phyloP scores from a whole-genome alignment of 352 stramenopile species.

The Globisporangium splendens region DNA sequence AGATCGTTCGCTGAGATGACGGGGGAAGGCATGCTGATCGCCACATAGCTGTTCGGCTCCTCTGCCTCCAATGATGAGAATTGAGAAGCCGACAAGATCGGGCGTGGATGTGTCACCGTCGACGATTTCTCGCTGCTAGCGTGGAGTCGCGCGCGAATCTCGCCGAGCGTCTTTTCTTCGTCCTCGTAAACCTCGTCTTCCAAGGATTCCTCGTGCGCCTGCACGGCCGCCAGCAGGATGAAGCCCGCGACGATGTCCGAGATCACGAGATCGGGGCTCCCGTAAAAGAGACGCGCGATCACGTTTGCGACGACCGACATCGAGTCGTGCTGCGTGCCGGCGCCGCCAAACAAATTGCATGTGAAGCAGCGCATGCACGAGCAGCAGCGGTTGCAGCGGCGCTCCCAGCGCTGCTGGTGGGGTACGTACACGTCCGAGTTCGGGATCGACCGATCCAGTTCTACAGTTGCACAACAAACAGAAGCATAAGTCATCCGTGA shows the following conservation, averaged over 20 bases:
- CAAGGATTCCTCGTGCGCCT: slow-evolving; percentile 65
- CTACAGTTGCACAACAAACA: slow-evolving; percentile 19
- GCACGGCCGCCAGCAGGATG: slow-evolving; percentile 73
- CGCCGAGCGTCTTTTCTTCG: slow-evolving; percentile 44
- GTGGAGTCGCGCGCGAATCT: slow-evolving; percentile 44
- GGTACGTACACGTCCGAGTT: slow-evolving; percentile 84
- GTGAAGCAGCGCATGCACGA: slow-evolving; percentile 81
- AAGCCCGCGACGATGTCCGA: slow-evolving; percentile 87
- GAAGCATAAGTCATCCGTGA: background rate
- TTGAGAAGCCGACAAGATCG: slow-evolving; percentile 15
- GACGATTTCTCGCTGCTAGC: slow-evolving; percentile 6
- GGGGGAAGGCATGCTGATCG: slow-evolving; percentile 46
- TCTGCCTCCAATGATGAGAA: slow-evolving; percentile 19
- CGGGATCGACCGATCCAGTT: slow-evolving; percentile 51
- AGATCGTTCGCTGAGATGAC: background rate
- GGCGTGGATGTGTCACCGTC: background rate
- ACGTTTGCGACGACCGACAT: slow-evolving; percentile 88
- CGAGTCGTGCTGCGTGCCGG: slow-evolving; percentile 80
- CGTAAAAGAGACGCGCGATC: slow-evolving; percentile 82
- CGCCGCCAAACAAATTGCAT: slow-evolving; percentile 83
- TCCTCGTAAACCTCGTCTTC: slow-evolving; percentile 30
- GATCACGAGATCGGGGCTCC: slow-evolving; percentile 82
- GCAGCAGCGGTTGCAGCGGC: slow-evolving; percentile 72
- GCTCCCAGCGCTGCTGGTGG: slow-evolving; percentile 71
- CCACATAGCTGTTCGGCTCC: slow-evolving; percentile 32